A percentile compares a stretch with the other conserved stretches of the same genome.
phyloP scores from a whole-genome alignment of 176 grass and related monocot species.

The Rhynchospora tenuis region DNA sequence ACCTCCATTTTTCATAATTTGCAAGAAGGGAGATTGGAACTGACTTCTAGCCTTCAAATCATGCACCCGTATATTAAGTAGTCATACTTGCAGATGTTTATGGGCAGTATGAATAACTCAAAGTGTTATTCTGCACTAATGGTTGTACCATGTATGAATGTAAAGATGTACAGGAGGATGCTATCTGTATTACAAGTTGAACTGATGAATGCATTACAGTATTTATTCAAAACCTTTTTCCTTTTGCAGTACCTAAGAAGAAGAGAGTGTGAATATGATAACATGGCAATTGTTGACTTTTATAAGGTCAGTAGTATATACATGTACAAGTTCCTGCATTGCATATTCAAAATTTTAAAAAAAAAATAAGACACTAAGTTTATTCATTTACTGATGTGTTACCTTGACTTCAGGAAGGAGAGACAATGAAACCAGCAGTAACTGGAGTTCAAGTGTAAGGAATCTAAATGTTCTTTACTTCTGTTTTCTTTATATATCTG shows the following conservation, averaged over 20 bases:
- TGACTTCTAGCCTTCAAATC: not conserved
- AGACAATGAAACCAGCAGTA: conserved; percentile 46
- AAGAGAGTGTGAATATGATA: conserved; percentile 92
- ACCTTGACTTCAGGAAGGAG: conserved; percentile 50
- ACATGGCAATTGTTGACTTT: conserved; percentile 68
- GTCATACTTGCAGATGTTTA: not conserved
- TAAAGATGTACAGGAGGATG: not conserved
- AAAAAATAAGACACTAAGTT: not conserved
- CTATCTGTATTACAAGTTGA: not conserved
- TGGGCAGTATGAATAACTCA: not conserved
- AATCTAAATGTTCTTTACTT: not conserved
- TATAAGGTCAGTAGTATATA: conserved; percentile 43
- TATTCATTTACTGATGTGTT: conserved; percentile 12
- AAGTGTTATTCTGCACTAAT: not conserved
- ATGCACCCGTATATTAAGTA: not conserved
- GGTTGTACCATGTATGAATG: not conserved
- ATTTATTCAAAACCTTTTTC: conserved; percentile 4
- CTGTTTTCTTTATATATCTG: not conserved
- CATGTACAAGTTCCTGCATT: not conserved
- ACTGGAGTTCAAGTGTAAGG: conserved; percentile 67
- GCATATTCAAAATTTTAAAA: not conserved
- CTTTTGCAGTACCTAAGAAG: conserved; percentile 76
- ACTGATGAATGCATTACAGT: not conserved
- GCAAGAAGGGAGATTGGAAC: not conserved
- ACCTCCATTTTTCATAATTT: not conserved